Base-by-base conservation (phyloP, 305 asterid species). In the Solanum hybrid region DNA sequence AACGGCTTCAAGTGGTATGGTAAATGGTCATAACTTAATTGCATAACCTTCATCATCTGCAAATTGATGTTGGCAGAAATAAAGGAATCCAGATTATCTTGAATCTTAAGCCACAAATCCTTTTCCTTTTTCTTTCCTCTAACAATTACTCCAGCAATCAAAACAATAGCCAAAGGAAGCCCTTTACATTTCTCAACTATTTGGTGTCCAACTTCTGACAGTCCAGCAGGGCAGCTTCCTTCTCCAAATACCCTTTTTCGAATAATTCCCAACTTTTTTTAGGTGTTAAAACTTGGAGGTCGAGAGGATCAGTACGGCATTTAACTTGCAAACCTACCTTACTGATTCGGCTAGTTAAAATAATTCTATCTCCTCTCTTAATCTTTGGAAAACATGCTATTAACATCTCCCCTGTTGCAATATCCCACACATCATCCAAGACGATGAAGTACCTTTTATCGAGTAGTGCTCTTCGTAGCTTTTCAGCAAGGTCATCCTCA, bases 131-230 rank as follows among this genome's bases (percentile, higher is more conserved):
- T n/a, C n/a, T 11, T 29, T 29, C 29, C 22, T 88, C 69, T 78
- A 4, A 78, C n/a, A 14, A 91, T 60, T 60, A 22, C 46, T 16
- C 92, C 92, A 2, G 91, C 90, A 14, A 89, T 86, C 11, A 91
- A 89, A 66, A 88, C 88, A 37, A 91, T 20, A 20, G 88, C 79
- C 13, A 91, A 88, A 1, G 92, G 93, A n/a, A 91, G 90, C 1
- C 93, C 92, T 10, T 82, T 7, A 64, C 92, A 90, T 72, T 60
- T 86, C 13, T 24, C 60, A 7, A 88, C 91, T 36, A 91, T 90
- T 42, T 60, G 12, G 22, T 80, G 85, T 14, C 93, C 92, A 14
- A 89, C 22, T 0, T 72, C 77, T 3, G 17, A 6, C 36, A 89
- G 35, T 10, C 87, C 86, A 8, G 5, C 26, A 34, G 86, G 92